These are phyloP conservation scores for Erythrophleum ivorense DNA, from an alignment of 331 rosid species.

Conservation along the genomic window DNA sequence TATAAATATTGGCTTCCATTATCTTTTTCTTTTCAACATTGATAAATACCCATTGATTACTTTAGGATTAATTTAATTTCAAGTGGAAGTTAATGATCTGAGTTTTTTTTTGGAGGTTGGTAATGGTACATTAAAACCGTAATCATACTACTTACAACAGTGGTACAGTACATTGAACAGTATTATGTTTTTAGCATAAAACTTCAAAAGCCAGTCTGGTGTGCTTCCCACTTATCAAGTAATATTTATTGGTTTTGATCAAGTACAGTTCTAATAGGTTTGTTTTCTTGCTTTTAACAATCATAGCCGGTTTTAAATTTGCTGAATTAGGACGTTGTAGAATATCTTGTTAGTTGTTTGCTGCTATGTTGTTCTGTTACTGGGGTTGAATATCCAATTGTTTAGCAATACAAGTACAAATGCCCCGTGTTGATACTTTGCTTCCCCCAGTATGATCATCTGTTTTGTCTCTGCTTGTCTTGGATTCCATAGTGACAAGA, in stretches of 20 bases:
- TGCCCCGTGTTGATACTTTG: constrained; percentile 19
- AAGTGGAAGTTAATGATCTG: not conserved
- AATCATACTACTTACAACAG: not conserved
- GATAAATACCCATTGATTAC: constrained; percentile 2
- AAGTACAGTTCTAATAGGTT: not conserved
- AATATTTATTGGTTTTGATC: constrained; percentile 23
- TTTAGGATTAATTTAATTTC: constrained; percentile 17
- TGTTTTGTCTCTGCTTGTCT: not conserved
- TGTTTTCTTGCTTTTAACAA: not conserved
- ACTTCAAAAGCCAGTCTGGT: not conserved
- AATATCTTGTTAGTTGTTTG: constrained; percentile 6
- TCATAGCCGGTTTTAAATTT: not conserved
- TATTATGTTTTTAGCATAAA: not conserved
- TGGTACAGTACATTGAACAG: constrained; percentile 12
- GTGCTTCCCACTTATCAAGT: constrained; percentile 2
- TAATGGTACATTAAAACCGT: not conserved
- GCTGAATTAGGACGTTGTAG: constrained; percentile 9
- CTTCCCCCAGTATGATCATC: constrained; percentile 15
- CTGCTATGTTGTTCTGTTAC: not conserved
- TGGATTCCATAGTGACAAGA: constrained; percentile 5
- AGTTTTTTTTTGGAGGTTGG: not conserved
- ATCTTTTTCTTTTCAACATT: constrained; percentile 18
- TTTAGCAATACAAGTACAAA: not conserved
- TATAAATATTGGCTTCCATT: not conserved
- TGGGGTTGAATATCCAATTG: not conserved